phyloP scores from a whole-genome alignment of 306 rosid species.

The Trifolium pratense region DNA sequence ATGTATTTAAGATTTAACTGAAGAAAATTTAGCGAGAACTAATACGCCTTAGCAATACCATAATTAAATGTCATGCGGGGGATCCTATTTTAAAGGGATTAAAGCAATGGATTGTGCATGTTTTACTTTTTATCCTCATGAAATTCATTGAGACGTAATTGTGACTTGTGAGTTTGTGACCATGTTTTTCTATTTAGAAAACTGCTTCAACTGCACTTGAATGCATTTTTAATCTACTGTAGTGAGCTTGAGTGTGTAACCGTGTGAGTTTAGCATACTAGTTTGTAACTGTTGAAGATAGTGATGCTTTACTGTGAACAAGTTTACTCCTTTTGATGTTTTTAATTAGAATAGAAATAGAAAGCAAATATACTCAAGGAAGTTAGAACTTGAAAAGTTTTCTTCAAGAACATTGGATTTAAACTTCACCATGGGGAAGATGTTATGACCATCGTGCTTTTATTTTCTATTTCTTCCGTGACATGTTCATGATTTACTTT shows the following conservation, averaged over 20 bases:
- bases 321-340: conserved; percentile 28
- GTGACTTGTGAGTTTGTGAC: conserved; percentile 3
- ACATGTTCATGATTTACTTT: conserved; percentile 1
- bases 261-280: background rate
- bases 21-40: conserved; percentile 18
- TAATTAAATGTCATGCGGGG: no score
- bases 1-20: no score
- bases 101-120: background rate
- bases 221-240: conserved; percentile 3
- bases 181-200: conserved; percentile 9
- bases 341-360: conserved; percentile 16
- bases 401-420: conserved; percentile 3
- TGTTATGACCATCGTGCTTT: background rate
- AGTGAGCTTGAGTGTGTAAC: background rate
- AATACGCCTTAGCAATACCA: background rate
- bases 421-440: background rate
- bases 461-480: conserved; percentile 15
- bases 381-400: background rate
- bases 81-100: background rate
- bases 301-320: conserved; percentile 22
- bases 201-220: background rate
- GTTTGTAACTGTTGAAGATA: conserved; percentile 23
- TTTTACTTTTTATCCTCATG: background rate
- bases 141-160: conserved; percentile 17
- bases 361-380: conserved; percentile 8